Evolutionary conservation across 306 rosid genomes (phyloP), one percentile per base, ranked within the genome.

Genomic region (Corylus americana): DNA sequence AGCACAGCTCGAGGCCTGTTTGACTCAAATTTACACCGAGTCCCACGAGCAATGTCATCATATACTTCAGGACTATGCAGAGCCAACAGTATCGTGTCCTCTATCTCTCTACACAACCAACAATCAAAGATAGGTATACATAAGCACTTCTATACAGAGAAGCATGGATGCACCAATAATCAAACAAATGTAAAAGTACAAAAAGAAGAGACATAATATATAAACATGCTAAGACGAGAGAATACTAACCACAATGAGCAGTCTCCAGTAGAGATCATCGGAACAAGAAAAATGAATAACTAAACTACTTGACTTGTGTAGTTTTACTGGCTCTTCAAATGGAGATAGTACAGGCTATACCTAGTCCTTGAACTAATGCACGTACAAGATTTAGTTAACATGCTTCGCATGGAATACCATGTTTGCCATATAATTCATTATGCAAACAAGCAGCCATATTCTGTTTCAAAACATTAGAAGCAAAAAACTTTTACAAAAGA

Each of bases 1-100:
- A 94, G 91, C 77, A 94, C 97, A 72, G 98, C 98, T 69, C 94
- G 93, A 81, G 97, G 97, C 85, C 89, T 90, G 81, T 91, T 94
- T 44, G 97, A 88, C 83, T 94, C 97, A 84, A 91, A 94, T 81
- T 92, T 94, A 42, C 85, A 74, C 55, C 94, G 91, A 73, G 98
- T 94, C 68, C 88, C 91, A 31, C 83, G 91, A 51, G 98, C 98
- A 80, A 94, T 92, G 68, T 92, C 90, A 81, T 94, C 97, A 86
- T 92, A 94, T 72, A 89, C 87, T 82, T 91, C 90, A 82, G 97
- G 98, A 84, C 90, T 88, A 3, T 78, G 97, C 82, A 94, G 82
- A 81, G 98, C 91, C 92, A 94, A 78, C 63, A 94, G 88, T 78
- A 94, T 75, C 0, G 97, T 91, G 77, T 94, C 93, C 91, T 94